These are phyloP conservation scores for Fusarium compactum DNA, from an alignment of 2,329 filamentous ascomycete genomes.

Conservation along the genomic window DNA sequence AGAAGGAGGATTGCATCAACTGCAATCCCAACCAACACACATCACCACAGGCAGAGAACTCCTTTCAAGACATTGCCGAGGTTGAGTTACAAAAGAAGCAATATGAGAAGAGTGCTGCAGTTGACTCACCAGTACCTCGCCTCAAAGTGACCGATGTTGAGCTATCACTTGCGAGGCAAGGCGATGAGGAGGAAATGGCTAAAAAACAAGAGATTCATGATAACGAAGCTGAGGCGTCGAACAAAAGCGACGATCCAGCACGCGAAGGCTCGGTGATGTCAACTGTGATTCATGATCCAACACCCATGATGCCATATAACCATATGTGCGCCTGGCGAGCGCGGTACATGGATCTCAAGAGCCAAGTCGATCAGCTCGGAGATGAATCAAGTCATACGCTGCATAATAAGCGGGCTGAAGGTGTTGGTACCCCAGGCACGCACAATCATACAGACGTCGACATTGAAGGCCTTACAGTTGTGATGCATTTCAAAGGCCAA, in stretches of 20 bases:
- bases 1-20: conserved; percentile 37
- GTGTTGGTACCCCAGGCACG: conserved; percentile 35
- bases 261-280: conserved; percentile 20
- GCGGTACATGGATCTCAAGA: conserved; percentile 56
- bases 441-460: conserved; percentile 54
- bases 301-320: conserved; percentile 53
- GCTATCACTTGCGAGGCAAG: conserved; percentile 44
- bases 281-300: conserved; percentile 49
- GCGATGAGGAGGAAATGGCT: conserved; percentile 33
- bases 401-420: conserved; percentile 28
- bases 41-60: conserved; percentile 16
- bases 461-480: conserved; percentile 63
- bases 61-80: conserved; percentile 4
- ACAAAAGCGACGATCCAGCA: conserved; percentile 12
- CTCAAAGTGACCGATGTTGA: conserved; percentile 48
- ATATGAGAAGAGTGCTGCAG: conserved; percentile 1
- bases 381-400: conserved; percentile 51
- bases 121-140: conserved; percentile 30
- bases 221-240: conserved; percentile 8
- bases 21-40: conserved; percentile 39
- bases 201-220: conserved; percentile 14
- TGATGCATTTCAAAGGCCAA: conserved; percentile 62
- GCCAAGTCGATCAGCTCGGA: conserved; percentile 57
- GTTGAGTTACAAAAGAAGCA: conserved; percentile 2
- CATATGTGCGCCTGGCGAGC: conserved; percentile 59